Evolutionary conservation across 2,329 filamentous ascomycete species (phyloP).

Genomic region (Scedosporium aurantiacum): DNA sequence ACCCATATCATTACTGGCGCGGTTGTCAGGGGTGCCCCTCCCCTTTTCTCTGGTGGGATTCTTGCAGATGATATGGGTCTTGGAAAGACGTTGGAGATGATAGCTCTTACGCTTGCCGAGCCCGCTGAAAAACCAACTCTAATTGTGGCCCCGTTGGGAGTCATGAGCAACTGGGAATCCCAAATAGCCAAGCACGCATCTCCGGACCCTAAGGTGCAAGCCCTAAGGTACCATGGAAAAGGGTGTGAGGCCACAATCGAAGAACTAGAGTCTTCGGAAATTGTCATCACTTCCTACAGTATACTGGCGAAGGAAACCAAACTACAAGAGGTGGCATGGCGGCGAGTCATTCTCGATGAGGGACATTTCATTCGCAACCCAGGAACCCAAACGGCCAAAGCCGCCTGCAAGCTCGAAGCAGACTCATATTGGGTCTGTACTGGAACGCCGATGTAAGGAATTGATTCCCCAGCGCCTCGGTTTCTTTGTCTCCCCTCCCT

Average conservation of each 20-base stretch:
- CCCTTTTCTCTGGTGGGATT: conserved; percentile 68
- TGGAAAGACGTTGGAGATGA: conserved; percentile 79
- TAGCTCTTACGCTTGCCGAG: conserved; percentile 60
- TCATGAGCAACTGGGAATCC: conserved; percentile 84
- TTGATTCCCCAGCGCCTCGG: not conserved
- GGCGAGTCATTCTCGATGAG: conserved; percentile 71
- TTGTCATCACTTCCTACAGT: conserved; percentile 79
- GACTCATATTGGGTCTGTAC: conserved; percentile 69
- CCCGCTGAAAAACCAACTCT: conserved; percentile 52
- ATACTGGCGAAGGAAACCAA: conserved; percentile 52
- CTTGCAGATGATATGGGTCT: conserved; percentile 89
- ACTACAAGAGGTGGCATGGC: conserved; percentile 50
- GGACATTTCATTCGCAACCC: conserved; percentile 75
- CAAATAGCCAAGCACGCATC: conserved; percentile 67
- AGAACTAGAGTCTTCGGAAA: conserved; percentile 55
- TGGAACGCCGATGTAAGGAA: conserved; percentile 63
- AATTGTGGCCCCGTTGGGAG: conserved; percentile 70
- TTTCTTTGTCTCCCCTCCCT: too few relatives aligned
- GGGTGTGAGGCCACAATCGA: conserved; percentile 38
- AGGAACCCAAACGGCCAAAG: conserved; percentile 58
- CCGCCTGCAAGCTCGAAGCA: conserved; percentile 55
- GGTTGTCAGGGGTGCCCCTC: conserved; percentile 33
- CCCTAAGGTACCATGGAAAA: conserved; percentile 65
- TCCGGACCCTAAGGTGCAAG: conserved; percentile 46
- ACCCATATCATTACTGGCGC: conserved; percentile 6